Base-by-base conservation (phyloP, 1,284 basidiomycete genomes). In the Heterobasidion parviporum region DNA sequence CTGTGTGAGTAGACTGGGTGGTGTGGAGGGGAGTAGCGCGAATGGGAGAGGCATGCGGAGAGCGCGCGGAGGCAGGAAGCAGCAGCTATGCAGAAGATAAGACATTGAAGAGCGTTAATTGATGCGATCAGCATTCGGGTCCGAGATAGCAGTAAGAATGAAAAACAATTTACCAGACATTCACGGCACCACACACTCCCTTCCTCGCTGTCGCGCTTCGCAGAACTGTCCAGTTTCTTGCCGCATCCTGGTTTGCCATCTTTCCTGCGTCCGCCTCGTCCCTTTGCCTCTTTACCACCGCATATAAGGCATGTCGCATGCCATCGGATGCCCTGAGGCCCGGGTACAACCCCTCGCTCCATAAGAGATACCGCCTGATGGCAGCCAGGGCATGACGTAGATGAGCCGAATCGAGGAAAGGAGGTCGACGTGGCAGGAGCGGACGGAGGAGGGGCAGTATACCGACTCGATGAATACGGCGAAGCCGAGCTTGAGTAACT, bases 111-210 rank as follows among this genome's bases (percentile, higher is more conserved):
- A 51, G 36, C 15, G 50, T 34, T 38, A 6, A 26, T 26, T 26
- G 26, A 26, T 26, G 6, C 26, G 26, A 26, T 41, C 38, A 41
- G 8, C 38, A 41, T 41, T 6, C 26, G 32, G 15, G 15, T 50
- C 9, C 16, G 10, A 32, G 32, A 50, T 15, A 14, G 15, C 32
- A 18, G 8, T 50, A 18, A 20, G 18, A 50, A 50, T 50, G 2
- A 15, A 34, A 3, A n/a, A n/a, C 3, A 33, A 70, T 79, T 70
- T 65, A 92, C 90, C 65, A 85, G 72, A 67, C 89, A 92, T 68
- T 89, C 88, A 60, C 89, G 76, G 68, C 89, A 92, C 86, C 88
- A 92, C 33, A 91, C 80, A 8, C 80, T 77, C 2, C 87, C 86
- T 47, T 85, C 51, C 26, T 54, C 80, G 14, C 70, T 72, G 64